Percentiles rank a stretch among this genome's conserved stretches.
Evolutionary conservation across 305 asterid species (phyloP).

Genomic region (Fraxinus floribunda): DNA sequence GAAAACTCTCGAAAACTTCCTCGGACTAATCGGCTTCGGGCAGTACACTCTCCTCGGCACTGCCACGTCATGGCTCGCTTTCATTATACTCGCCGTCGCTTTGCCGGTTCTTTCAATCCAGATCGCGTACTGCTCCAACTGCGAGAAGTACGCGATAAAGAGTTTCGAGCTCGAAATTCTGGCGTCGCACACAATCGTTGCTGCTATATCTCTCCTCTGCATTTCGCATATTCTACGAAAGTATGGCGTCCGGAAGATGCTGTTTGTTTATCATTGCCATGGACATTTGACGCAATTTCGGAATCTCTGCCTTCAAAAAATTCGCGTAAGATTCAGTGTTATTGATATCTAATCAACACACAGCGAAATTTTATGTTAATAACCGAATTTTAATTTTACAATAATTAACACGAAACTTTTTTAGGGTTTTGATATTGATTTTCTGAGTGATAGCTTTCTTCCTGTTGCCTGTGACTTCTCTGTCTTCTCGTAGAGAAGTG

Average conservation of each 20-base stretch:
- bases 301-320: conserved; percentile 45
- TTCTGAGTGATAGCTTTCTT: background rate
- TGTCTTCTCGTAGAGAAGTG: background rate
- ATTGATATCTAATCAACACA: background rate
- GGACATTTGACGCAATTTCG: conserved; percentile 52
- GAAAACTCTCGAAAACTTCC: conserved; percentile 41
- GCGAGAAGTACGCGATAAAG: conserved; percentile 58
- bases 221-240: conserved; percentile 56
- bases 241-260: conserved; percentile 60
- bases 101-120: conserved; percentile 44
- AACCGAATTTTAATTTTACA: background rate
- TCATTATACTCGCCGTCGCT: conserved; percentile 41
- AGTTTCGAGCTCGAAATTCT: conserved; percentile 54
- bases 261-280: conserved; percentile 58
- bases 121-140: conserved; percentile 42
- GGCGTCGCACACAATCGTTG: conserved; percentile 48
- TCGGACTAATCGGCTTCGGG: conserved; percentile 55
- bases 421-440: background rate
- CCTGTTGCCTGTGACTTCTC: background rate
- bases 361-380: background rate
- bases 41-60: conserved; percentile 43
- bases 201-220: conserved; percentile 68
- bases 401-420: background rate
- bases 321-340: conserved; percentile 41
- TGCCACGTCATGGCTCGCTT: conserved; percentile 53